These are phyloP conservation scores for Ramaria sp. DNA, from an alignment of 768 basidiomycete genomes.

Conservation along the genomic window DNA sequence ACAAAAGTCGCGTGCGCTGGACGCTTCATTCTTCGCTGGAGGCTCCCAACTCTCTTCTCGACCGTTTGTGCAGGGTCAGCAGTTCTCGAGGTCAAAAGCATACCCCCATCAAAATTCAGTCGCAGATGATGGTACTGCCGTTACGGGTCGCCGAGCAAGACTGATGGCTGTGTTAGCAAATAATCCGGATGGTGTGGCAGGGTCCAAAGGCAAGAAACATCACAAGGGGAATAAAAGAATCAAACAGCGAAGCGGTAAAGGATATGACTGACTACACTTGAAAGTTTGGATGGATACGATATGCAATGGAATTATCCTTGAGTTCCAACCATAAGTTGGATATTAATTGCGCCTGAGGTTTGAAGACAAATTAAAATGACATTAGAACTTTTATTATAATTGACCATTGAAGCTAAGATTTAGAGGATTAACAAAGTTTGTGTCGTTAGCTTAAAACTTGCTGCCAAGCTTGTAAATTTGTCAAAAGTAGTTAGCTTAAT, in stretches of 20 bases:
- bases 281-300: too few species aligned
- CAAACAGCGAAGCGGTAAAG: slow-evolving; percentile 88
- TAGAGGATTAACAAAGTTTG: too few species aligned
- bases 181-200: slow-evolving; percentile 22
- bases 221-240: slow-evolving; percentile 73
- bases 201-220: slow-evolving; percentile 54
- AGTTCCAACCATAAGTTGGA: too few species aligned
- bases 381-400: too few species aligned
- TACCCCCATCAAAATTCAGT: slow-evolving; percentile 83
- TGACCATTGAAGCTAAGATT: too few species aligned
- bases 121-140: slow-evolving; percentile 64
- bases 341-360: too few species aligned
- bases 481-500: too few species aligned
- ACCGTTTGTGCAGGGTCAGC: slow-evolving; percentile 54
- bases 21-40: slow-evolving; percentile 72
- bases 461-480: too few species aligned
- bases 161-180: slow-evolving; percentile 32
- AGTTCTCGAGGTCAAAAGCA: slow-evolving; percentile 49
- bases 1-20: slow-evolving; percentile 58
- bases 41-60: slow-evolving; percentile 39
- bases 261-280: slow-evolving; percentile 73
- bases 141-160: slow-evolving; percentile 33
- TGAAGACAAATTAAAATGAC: too few species aligned
- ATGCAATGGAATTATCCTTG: too few species aligned
- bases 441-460: too few species aligned